phyloP scores from a whole-genome alignment of 1,139 yeast species.

The Suhomyces chickasaworum region DNA sequence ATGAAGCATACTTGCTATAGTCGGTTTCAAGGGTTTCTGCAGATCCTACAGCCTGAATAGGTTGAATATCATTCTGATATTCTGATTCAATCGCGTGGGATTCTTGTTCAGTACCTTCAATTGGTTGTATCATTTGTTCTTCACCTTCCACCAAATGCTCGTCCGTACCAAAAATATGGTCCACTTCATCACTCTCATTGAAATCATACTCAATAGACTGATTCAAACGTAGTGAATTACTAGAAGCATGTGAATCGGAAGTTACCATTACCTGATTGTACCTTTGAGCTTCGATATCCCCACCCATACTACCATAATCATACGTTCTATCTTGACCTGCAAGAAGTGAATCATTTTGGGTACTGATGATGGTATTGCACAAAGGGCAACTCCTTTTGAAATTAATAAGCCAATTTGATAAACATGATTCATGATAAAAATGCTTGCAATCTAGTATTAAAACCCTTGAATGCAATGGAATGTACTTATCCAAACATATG shows the following conservation, averaged over 20 bases:
- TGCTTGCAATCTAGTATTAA: conserved; percentile 49
- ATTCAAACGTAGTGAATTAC: neutral
- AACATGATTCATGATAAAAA: conserved; percentile 46
- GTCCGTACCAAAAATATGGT: conserved; percentile 7
- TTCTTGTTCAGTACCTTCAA: neutral
- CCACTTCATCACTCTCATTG: conserved; percentile 2
- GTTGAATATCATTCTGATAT: neutral
- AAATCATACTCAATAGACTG: conserved; percentile 1
- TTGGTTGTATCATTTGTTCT: neutral
- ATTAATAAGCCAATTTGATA: conserved; percentile 50
- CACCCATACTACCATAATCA: conserved; percentile 11
- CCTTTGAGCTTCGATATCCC: conserved; percentile 13
- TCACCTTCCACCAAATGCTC: neutral
- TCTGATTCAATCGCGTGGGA: neutral
- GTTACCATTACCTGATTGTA: neutral
- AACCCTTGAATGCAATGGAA: conserved; percentile 40
- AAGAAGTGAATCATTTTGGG: conserved; percentile 16
- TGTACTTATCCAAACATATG: conserved; percentile 46
- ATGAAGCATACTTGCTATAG: neutral
- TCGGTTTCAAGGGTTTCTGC: neutral
- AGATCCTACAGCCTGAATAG: neutral
- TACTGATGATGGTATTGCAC: conserved; percentile 33
- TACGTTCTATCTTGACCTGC: conserved; percentile 22
- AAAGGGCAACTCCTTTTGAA: conserved; percentile 49
- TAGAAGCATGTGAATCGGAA: neutral